Percentiles rank a stretch among this genome's conserved stretches.
These are phyloP conservation scores for Dendrobium officinale DNA, from an alignment of 106 monocot species.

Conservation along the genomic window DNA sequence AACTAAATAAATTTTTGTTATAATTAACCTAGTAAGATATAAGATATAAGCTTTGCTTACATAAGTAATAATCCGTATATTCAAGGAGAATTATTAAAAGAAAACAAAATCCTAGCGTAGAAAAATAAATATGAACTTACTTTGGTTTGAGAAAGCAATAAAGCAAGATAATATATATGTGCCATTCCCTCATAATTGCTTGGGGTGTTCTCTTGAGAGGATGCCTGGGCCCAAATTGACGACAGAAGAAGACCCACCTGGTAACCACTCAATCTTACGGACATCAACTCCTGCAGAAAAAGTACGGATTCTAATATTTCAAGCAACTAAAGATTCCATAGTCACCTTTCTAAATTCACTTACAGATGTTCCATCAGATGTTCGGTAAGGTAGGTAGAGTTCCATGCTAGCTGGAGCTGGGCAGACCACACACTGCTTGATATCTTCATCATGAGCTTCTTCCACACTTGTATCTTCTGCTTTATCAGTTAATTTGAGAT, in stretches of 20 bases:
- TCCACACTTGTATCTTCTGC: slow-evolving; percentile 16
- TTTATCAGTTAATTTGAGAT: slow-evolving; percentile 4
- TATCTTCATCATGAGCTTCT: slow-evolving; percentile 5
- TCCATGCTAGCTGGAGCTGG: slow-evolving; percentile 7
- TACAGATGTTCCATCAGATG: slow-evolving; percentile 15
- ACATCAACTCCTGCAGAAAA: slow-evolving; percentile 36
- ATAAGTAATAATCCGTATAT: neutral
- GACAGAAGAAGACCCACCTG: slow-evolving; percentile 84
- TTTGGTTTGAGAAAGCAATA: slow-evolving; percentile 53
- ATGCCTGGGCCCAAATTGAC: slow-evolving; percentile 75
- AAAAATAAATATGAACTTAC: slow-evolving; percentile 30
- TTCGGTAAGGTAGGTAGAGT: neutral
- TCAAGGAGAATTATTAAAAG: neutral
- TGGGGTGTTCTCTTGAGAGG: slow-evolving; percentile 58
- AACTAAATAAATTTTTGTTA: neutral
- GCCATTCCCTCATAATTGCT: slow-evolving; percentile 85
- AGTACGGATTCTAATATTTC: neutral
- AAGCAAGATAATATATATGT: slow-evolving; percentile 58
- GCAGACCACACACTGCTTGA: slow-evolving; percentile 2
- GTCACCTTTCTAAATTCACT: slow-evolving; percentile 25
- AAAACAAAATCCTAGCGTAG: neutral
- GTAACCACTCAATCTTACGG: slow-evolving; percentile 67
- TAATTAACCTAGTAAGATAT: neutral
- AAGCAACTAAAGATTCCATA: slow-evolving; percentile 17
- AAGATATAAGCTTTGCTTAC: neutral